Conservation (phyloP, 257 asterid species). For the Penstemon newberryi region DNA sequence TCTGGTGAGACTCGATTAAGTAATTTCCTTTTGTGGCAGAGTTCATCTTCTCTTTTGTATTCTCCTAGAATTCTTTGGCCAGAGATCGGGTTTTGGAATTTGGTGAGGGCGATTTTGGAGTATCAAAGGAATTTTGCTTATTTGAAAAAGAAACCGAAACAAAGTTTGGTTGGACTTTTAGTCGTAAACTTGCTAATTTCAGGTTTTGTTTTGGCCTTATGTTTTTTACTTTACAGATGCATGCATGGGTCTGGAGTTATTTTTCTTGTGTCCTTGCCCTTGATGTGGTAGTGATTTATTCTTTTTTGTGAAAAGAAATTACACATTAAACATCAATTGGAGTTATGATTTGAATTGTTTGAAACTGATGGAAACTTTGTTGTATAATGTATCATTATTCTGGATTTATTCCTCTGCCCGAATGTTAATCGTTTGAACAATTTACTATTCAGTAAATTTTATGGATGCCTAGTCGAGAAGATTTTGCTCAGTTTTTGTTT, state of each 20-base stretch:
- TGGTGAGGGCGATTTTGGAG: conserved; percentile 57
- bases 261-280: conserved; percentile 20
- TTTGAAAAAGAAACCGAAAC: conserved; percentile 50
- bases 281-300: neutral
- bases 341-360: neutral
- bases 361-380: neutral
- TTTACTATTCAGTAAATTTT: too few species aligned
- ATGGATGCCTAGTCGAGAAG: neutral
- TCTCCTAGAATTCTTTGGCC: conserved; percentile 76
- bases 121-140: conserved; percentile 54
- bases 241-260: conserved; percentile 13
- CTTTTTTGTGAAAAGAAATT: neutral
- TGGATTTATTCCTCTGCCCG: neutral
- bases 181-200: neutral
- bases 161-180: conserved; percentile 13
- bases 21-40: conserved; percentile 90
- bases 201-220: neutral
- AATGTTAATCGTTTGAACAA: neutral
- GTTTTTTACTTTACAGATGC: neutral
- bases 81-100: conserved; percentile 68
- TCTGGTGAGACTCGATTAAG: conserved; percentile 85
- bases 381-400: conserved; percentile 24
- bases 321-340: neutral
- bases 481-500: neutral
- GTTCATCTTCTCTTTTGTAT: conserved; percentile 56